Evolutionary conservation across 768 basidiomycete species (phyloP), one percentile per base, ranked within the genome.

Genomic region (Russula emetica): DNA sequence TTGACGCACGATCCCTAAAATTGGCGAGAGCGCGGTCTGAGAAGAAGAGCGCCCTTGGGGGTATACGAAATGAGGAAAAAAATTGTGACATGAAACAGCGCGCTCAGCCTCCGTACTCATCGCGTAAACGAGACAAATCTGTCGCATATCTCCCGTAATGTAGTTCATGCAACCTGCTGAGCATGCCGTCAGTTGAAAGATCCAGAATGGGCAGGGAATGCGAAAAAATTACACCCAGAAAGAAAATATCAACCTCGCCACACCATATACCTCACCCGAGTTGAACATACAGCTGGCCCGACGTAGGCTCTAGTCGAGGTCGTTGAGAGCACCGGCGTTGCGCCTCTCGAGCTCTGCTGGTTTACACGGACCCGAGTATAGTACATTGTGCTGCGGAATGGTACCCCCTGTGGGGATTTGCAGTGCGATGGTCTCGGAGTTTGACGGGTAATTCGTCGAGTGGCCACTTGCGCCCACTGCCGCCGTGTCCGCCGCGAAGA

Each of bases 391-490:
- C 0, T 42, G 10, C 22, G 71, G 71, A 22, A 70, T 58, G 20
- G 34, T 30, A 47, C 71, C 71, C 26, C 51, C 61, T 13, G 69
- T 69, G 36, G 71, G 71, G 30, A 72, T 72, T 61, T 72, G 71
- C 22, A 72, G 55, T 14, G 55, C 69, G 50, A 24, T 54, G 8
- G 71, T 72, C 63, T 64, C 63, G 10, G 42, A 28, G 3, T 51
- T 28, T 38, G 70, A 68, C 8, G 71, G 71, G 63, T 70, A 72
- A 16, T 53, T 54, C 40, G 70, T 71, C 62, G 47, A 55, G 64
- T 72, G 71, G 18, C 71, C 71, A 9, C n/a, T 28, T n/a, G 28
- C 16, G 49, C 65, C 62, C 42, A 60, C 53, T n/a, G 6, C 38
- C 32, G 64, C 8, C 16, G 60, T 61, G 64, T 72, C 71, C 6